These are phyloP conservation scores for Chaetomium tenue DNA, from an alignment of 495 filamentous ascomycete genomes.

Conservation along the genomic window DNA sequence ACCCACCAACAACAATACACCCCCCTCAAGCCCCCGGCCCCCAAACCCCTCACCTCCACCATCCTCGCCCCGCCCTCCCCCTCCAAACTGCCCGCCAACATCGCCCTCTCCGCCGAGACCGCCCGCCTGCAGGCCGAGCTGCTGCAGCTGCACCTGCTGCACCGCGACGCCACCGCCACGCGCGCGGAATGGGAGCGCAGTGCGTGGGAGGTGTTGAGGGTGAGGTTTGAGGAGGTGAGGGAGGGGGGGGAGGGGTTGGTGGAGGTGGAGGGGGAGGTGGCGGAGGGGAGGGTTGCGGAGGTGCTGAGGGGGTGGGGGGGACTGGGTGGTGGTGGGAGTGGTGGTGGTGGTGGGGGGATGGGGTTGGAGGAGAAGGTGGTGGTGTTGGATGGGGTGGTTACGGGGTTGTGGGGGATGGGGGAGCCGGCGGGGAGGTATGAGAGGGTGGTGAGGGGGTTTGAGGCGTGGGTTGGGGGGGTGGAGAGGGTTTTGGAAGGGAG, in stretches of 20 bases:
- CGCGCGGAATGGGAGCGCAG: slow-evolving; percentile 47
- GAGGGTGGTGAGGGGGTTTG: slow-evolving; percentile 50
- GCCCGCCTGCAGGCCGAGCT: slow-evolving; percentile 67
- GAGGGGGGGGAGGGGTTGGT: slow-evolving; percentile 35
- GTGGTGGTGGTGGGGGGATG: slow-evolving; percentile 15
- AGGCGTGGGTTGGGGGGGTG: slow-evolving; percentile 48
- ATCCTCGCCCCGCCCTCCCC: slow-evolving; percentile 53
- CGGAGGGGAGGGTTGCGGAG: slow-evolving; percentile 40
- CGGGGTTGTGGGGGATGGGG: slow-evolving; percentile 51
- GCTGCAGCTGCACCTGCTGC: slow-evolving; percentile 68
- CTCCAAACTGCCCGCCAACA: slow-evolving; percentile 53
- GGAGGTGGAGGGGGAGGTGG: slow-evolving; percentile 35
- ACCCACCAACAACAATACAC: slow-evolving; percentile 69
- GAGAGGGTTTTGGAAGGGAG: slow-evolving; percentile 39
- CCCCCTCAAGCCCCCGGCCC: slow-evolving; percentile 57
- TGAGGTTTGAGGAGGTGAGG: slow-evolving; percentile 42
- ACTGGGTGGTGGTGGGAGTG: background rate
- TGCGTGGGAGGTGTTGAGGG: slow-evolving; percentile 43
- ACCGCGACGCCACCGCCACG: slow-evolving; percentile 46
- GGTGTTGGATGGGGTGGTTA: slow-evolving; percentile 50
- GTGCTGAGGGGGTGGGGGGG: slow-evolving; percentile 33
- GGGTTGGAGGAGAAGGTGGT: slow-evolving; percentile 52
- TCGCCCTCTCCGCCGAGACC: slow-evolving; percentile 58
- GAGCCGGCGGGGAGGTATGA: slow-evolving; percentile 51
- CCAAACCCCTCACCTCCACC: slow-evolving; percentile 56